Evolutionary conservation across 257 asterid genomes (phyloP).

Genomic region (Eucommia ulmoides): DNA sequence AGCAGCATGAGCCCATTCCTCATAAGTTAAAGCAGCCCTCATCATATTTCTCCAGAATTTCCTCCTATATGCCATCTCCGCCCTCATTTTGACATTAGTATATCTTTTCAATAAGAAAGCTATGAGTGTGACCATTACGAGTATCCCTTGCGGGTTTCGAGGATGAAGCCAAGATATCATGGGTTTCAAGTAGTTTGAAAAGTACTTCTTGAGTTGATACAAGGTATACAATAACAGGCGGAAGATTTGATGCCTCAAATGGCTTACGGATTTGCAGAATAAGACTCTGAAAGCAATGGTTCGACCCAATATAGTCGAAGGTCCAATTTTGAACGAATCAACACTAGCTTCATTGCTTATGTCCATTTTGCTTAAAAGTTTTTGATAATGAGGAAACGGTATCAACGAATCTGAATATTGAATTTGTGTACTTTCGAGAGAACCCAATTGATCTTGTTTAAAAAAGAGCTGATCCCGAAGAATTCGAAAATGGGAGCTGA

Average conservation of each 20-base stretch:
- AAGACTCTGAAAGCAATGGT: constrained; percentile 70
- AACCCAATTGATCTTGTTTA: no score
- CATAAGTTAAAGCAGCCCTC: constrained; percentile 81
- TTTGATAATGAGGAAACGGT: no score
- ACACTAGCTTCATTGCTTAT: constrained; percentile 84
- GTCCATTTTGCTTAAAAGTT: no score
- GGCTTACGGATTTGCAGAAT: constrained; percentile 72
- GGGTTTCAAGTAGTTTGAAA: constrained; percentile 38
- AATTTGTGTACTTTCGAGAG: no score
- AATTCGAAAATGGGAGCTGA: no score
- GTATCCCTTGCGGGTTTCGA: constrained; percentile 84
- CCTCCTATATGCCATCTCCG: constrained; percentile 86
- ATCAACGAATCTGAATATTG: no score
- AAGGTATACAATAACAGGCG: constrained; percentile 22
- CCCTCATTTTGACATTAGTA: constrained; percentile 65
- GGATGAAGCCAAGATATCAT: constrained; percentile 78
- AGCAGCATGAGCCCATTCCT: constrained; percentile 98
- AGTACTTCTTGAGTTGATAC: constrained; percentile 22
- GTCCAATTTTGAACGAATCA: constrained; percentile 82
- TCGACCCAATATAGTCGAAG: constrained; percentile 70
- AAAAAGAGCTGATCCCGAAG: no score
- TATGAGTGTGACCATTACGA: constrained; percentile 52
- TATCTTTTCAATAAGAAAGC: constrained; percentile 72
- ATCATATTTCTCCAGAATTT: constrained; percentile 95
- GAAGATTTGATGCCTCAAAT: constrained; percentile 44